phyloP scores from a whole-genome alignment of 306 rosid genomes.

The Betula pendula region DNA sequence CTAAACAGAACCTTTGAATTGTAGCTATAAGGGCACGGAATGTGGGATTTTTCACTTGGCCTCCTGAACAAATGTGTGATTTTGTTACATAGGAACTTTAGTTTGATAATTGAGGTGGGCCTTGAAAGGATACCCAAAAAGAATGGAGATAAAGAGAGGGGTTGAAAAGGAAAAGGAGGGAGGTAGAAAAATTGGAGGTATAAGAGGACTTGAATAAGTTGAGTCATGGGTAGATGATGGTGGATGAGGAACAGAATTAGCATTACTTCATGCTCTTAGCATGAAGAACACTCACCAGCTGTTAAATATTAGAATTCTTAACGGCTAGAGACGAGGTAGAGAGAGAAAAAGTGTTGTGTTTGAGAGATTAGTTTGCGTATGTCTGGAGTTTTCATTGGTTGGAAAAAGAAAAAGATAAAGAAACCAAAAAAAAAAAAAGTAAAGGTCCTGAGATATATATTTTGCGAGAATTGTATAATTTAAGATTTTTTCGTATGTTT shows the following conservation, averaged over 20 bases:
- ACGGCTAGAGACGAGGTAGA: slow-evolving; percentile 38
- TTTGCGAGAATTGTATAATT: slow-evolving; percentile 33
- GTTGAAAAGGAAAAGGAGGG: slow-evolving; percentile 2
- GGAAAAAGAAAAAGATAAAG: background rate
- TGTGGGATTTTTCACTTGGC: slow-evolving; percentile 31
- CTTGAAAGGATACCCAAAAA: slow-evolving; percentile 24
- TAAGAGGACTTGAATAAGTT: slow-evolving; percentile 33
- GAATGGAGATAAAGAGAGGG: slow-evolving; percentile 20
- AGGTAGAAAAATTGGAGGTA: background rate
- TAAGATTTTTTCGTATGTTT: background rate
- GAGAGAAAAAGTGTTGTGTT: slow-evolving; percentile 21
- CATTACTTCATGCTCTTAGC: slow-evolving; percentile 38
- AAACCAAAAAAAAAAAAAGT: background rate
- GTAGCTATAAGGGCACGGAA: slow-evolving; percentile 45
- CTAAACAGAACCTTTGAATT: slow-evolving; percentile 66
- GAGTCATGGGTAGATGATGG: slow-evolving; percentile 49
- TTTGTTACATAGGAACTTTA: slow-evolving; percentile 34
- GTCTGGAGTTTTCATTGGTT: slow-evolving; percentile 25
- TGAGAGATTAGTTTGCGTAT: slow-evolving; percentile 30
- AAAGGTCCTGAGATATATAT: slow-evolving; percentile 18
- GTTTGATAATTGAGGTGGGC: slow-evolving; percentile 39
- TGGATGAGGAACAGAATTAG: slow-evolving; percentile 33
- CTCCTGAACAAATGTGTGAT: slow-evolving; percentile 24
- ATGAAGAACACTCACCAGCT: slow-evolving; percentile 50
- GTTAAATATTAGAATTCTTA: slow-evolving; percentile 73